Conservation (phyloP, 176 grass and related monocot genomes). For the Alopecurus myosuroides region DNA sequence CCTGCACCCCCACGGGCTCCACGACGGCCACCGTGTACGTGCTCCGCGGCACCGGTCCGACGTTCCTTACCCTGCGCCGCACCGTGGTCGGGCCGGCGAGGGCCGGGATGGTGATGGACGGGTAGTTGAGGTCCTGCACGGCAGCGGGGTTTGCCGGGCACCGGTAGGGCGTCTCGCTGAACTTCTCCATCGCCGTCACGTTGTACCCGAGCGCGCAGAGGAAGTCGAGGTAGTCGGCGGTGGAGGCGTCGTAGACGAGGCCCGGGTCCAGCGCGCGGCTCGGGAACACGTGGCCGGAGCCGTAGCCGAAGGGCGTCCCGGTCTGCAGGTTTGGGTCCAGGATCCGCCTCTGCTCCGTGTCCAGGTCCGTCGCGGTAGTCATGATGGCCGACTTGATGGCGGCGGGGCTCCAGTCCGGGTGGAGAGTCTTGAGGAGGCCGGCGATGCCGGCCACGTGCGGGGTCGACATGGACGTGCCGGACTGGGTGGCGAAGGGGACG, state of each 20-base stretch:
- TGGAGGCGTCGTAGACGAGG: conserved; percentile 56
- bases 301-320: conserved; percentile 65
- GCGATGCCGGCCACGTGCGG: conserved; percentile 56
- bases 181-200: conserved; percentile 5
- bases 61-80: conserved; percentile 49
- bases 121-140: conserved; percentile 68
- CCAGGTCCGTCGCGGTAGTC: conserved; percentile 50
- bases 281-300: conserved; percentile 59
- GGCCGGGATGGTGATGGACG: conserved; percentile 39
- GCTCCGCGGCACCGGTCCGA: conserved; percentile 8
- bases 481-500: conserved; percentile 33
- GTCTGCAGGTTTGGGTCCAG: conserved; percentile 7
- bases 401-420: conserved; percentile 64
- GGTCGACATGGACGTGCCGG: conserved; percentile 89
- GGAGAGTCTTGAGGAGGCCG: conserved; percentile 56
- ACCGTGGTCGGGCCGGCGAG: conserved; percentile 6
- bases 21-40: conserved; percentile 46
- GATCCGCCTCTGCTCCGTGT: conserved; percentile 28
- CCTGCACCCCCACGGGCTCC: conserved; percentile 46
- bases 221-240: conserved; percentile 62
- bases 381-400: conserved; percentile 79
- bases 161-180: conserved; percentile 24
- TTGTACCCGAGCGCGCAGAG: conserved; percentile 69
- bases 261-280: conserved; percentile 56
- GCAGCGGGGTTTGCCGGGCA: conserved; percentile 25